Conservation (phyloP, 176 grass and related monocot genomes). For the Eleusine coracana region DNA sequence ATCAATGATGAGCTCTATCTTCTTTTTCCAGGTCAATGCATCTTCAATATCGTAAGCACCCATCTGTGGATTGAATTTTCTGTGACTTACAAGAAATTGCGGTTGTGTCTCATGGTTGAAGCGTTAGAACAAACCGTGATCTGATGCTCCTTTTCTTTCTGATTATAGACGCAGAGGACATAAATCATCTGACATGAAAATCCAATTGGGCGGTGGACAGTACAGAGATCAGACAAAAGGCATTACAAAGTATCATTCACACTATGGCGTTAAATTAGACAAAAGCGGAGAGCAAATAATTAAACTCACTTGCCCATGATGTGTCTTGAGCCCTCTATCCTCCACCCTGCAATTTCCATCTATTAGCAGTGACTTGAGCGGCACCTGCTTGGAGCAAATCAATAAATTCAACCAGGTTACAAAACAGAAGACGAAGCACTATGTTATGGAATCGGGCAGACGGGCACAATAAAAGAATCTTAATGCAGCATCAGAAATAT, state of each 20-base stretch:
- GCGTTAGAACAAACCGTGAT: conserved; percentile 67
- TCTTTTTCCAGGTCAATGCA: conserved; percentile 81
- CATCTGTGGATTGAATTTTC: conserved; percentile 57
- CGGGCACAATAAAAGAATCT: neutral
- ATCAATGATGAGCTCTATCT: conserved; percentile 88
- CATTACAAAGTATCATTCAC: neutral
- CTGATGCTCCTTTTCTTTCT: conserved; percentile 87
- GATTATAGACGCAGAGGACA: conserved; percentile 89
- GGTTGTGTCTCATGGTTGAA: neutral
- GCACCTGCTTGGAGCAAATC: conserved; percentile 54
- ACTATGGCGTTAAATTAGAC: too few species aligned
- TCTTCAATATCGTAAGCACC: conserved; percentile 91
- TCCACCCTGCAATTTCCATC: conserved; percentile 96
- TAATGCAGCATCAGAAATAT: neutral
- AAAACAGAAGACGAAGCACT: neutral
- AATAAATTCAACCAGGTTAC: conserved; percentile 19
- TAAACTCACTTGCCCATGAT: conserved; percentile 77
- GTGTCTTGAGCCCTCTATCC: conserved; percentile 86
- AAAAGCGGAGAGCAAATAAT: neutral
- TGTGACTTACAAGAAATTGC: neutral
- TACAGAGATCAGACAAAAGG: neutral
- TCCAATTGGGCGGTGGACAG: neutral
- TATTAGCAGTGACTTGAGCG: conserved; percentile 70
- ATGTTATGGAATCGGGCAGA: neutral
- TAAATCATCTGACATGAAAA: conserved; percentile 71